Evolutionary conservation across 2,329 filamentous ascomycete species (phyloP).

Genomic region (Herpotrichia juniperi): DNA sequence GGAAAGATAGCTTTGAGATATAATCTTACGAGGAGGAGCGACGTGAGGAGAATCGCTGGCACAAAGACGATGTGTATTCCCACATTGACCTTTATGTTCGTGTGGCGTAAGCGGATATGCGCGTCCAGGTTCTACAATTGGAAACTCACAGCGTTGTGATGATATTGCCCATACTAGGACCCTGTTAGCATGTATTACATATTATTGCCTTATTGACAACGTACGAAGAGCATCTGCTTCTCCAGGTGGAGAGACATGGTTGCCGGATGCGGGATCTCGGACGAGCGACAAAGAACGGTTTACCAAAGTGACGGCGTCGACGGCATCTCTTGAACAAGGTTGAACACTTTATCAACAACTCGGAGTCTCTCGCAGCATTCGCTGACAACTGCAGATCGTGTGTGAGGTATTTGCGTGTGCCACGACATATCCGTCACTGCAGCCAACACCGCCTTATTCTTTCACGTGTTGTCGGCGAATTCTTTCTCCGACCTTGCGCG

Average conservation of each 20-base stretch:
- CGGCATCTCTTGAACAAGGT: slow-evolving; percentile 35
- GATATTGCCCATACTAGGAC: slow-evolving; percentile 79
- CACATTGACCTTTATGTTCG: slow-evolving; percentile 67
- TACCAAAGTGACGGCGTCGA: slow-evolving; percentile 16
- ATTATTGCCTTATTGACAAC: slow-evolving; percentile 37
- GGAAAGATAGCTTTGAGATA: slow-evolving; percentile 1
- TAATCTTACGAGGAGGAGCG: slow-evolving; percentile 74
- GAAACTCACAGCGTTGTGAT: slow-evolving; percentile 69
- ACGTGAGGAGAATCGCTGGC: slow-evolving; percentile 74
- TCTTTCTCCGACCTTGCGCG: slow-evolving; percentile 3
- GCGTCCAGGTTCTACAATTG: slow-evolving; percentile 12
- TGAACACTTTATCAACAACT: background rate
- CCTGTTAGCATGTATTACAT: slow-evolving; percentile 12
- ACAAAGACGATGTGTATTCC: slow-evolving; percentile 82
- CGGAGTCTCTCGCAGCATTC: slow-evolving; percentile 1
- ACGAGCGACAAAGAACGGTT: slow-evolving; percentile 29
- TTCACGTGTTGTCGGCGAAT: slow-evolving; percentile 19
- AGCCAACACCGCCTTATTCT: background rate
- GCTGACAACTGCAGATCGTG: slow-evolving; percentile 10
- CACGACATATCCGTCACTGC: slow-evolving; percentile 23
- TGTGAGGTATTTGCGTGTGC: slow-evolving; percentile 24
- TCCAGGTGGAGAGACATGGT: slow-evolving; percentile 74
- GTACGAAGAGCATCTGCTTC: slow-evolving; percentile 81
- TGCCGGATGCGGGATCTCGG: slow-evolving; percentile 35
- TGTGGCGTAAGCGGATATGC: slow-evolving; percentile 28